Conservation (phyloP, 2,329 filamentous ascomycete species). For the Exophiala sp. region DNA sequence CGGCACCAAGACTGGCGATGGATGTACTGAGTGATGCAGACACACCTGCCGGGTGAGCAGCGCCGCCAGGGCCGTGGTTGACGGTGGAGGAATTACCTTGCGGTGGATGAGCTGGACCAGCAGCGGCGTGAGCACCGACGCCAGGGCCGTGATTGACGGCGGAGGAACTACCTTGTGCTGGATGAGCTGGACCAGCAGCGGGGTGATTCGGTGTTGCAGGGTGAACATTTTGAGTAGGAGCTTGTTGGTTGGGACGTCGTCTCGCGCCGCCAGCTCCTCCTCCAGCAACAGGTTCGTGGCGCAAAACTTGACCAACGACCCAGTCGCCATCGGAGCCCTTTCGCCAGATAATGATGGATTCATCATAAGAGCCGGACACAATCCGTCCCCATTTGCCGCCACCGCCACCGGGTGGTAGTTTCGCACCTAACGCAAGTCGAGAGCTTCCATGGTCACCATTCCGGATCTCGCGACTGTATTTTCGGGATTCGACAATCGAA, state of each 20-base stretch:
- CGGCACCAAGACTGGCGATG: conserved; percentile 21
- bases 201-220: conserved; percentile 35
- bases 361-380: conserved; percentile 93
- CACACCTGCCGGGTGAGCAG: conserved; percentile 14
- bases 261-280: conserved; percentile 39
- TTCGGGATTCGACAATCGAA: conserved; percentile 33
- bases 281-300: conserved; percentile 52
- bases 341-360: conserved; percentile 92
- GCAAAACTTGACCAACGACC: conserved; percentile 68
- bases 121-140: conserved; percentile 29
- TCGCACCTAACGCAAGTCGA: conserved; percentile 64
- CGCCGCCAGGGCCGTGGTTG: conserved; percentile 4
- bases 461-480: conserved; percentile 32
- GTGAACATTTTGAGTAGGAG: conserved; percentile 4
- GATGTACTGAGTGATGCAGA: conserved; percentile 24
- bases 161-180: conserved; percentile 3
- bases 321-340: conserved; percentile 78
- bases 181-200: conserved; percentile 28
- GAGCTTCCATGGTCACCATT: conserved; percentile 58
- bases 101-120: conserved; percentile 23
- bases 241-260: conserved; percentile 4
- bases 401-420: conserved; percentile 82
- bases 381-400: conserved; percentile 89
- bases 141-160: conserved; percentile 2
- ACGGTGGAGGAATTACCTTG: conserved; percentile 3